Evolutionary conservation across 371 early-diverging fungal genomes (phyloP).

Genomic region (Circinella umbellata): DNA sequence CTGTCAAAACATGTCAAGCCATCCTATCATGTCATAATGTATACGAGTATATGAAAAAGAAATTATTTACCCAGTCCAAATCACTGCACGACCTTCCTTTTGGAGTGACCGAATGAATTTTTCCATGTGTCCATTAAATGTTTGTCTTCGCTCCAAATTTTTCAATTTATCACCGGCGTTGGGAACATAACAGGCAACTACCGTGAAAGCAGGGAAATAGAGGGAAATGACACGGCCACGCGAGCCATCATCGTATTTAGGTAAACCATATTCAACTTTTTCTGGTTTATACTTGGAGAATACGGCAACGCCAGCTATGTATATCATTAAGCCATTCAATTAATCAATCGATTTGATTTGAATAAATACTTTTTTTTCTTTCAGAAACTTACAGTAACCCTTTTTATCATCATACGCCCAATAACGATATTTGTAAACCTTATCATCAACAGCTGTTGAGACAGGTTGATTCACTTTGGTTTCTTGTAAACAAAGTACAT

Average conservation of each 20-base stretch:
- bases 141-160: constrained; percentile 63
- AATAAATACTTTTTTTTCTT: too few species aligned
- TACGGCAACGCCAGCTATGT: constrained; percentile 74
- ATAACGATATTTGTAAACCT: constrained; percentile 74
- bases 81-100: constrained; percentile 69
- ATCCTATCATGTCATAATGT: too few species aligned
- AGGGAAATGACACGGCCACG: constrained; percentile 82
- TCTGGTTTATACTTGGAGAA: constrained; percentile 82
- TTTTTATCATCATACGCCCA: constrained; percentile 77
- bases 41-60: not conserved
- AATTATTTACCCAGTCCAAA: constrained; percentile 77
- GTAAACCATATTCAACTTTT: constrained; percentile 66
- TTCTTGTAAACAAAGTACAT: constrained; percentile 87
- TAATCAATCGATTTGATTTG: too few species aligned
- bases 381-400: constrained; percentile 66
- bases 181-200: constrained; percentile 82
- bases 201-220: constrained; percentile 67
- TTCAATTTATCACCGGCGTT: constrained; percentile 83
- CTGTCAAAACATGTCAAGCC: too few species aligned
- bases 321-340: too few species aligned
- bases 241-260: constrained; percentile 49
- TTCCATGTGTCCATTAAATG: constrained; percentile 75
- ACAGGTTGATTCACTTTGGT: constrained; percentile 75
- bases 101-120: constrained; percentile 73
- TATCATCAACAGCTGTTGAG: constrained; percentile 53